These are phyloP conservation scores for Pseudoperonospora humuli DNA, from an alignment of 352 stramenopile species.

Conservation along the genomic window DNA sequence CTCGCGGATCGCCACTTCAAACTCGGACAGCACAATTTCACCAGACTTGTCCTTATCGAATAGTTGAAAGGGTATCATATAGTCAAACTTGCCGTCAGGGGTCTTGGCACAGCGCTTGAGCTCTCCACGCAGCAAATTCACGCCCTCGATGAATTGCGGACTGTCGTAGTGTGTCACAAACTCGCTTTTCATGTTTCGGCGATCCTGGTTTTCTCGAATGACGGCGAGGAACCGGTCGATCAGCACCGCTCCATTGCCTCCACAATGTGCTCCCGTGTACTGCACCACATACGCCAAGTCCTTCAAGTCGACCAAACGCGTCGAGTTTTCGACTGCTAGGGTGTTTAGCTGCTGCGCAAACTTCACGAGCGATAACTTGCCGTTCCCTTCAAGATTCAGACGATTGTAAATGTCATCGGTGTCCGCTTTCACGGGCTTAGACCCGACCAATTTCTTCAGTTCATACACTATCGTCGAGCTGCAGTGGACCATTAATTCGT, in stretches of 20 bases:
- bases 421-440: slow-evolving; percentile 23
- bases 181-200: slow-evolving; percentile 78
- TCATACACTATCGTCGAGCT: slow-evolving; percentile 61
- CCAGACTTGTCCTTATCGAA: slow-evolving; percentile 71
- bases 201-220: slow-evolving; percentile 59
- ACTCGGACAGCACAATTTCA: slow-evolving; percentile 61
- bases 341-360: slow-evolving; percentile 54
- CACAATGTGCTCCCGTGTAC: slow-evolving; percentile 67
- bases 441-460: slow-evolving; percentile 58
- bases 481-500: slow-evolving; percentile 1
- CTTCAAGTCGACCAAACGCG: slow-evolving; percentile 47
- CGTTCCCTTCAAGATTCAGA: slow-evolving; percentile 65
- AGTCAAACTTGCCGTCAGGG: slow-evolving; percentile 71
- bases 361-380: slow-evolving; percentile 50
- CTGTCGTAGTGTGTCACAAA: slow-evolving; percentile 81
- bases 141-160: slow-evolving; percentile 62
- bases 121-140: slow-evolving; percentile 60
- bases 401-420: slow-evolving; percentile 56
- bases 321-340: slow-evolving; percentile 44
- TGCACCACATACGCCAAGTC: slow-evolving; percentile 71
- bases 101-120: slow-evolving; percentile 75
- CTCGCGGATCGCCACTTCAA: slow-evolving; percentile 59
- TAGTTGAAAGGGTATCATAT: slow-evolving; percentile 50
- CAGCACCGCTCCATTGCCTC: slow-evolving; percentile 49
- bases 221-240: slow-evolving; percentile 69